phyloP scores from a whole-genome alignment of 805 yeast species.

The Debaryomyces hansenii region DNA sequence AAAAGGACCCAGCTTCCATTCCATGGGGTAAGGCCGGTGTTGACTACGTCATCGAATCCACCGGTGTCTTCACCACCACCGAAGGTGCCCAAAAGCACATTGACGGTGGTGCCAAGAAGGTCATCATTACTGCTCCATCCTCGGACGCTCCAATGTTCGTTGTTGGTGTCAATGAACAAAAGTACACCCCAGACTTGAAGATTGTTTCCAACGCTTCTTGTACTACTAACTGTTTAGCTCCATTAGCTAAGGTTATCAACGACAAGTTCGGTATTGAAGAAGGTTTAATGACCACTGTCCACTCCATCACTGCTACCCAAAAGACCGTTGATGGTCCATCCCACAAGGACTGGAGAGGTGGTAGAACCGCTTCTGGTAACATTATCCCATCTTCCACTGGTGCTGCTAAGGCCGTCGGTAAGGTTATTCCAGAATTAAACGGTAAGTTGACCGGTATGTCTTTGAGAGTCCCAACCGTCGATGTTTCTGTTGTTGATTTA shows the following conservation, averaged over 20 bases:
- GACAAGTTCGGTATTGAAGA: conserved; percentile 84
- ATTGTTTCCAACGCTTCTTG: conserved; percentile 92
- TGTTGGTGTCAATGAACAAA: conserved; percentile 82
- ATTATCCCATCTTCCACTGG: conserved; percentile 95
- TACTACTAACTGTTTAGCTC: conserved; percentile 95
- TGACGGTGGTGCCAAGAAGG: conserved; percentile 93
- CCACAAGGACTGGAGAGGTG: conserved; percentile 98
- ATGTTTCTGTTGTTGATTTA: conserved; percentile 91
- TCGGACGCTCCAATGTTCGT: conserved; percentile 95
- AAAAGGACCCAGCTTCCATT: conserved; percentile 80
- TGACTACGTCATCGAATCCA: conserved; percentile 87
- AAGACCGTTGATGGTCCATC: conserved; percentile 97
- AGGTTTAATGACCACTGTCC: conserved; percentile 95
- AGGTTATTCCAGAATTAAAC: conserved; percentile 86
- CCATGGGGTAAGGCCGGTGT: conserved; percentile 88
- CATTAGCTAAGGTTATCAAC: conserved; percentile 86
- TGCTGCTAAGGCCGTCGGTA: conserved; percentile 97
- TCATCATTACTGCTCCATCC: conserved; percentile 91
- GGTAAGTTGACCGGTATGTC: conserved; percentile 95
- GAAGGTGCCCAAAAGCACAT: conserved; percentile 84
- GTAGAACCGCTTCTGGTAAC: conserved; percentile 95
- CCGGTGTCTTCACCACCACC: conserved; percentile 86
- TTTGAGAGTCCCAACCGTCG: conserved; percentile 90
- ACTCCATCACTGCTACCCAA: conserved; percentile 95
- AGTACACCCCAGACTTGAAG: conserved; percentile 71